These are phyloP conservation scores for Gossypium longicalyx DNA, from an alignment of 345 rosid genomes.

Conservation along the genomic window DNA sequence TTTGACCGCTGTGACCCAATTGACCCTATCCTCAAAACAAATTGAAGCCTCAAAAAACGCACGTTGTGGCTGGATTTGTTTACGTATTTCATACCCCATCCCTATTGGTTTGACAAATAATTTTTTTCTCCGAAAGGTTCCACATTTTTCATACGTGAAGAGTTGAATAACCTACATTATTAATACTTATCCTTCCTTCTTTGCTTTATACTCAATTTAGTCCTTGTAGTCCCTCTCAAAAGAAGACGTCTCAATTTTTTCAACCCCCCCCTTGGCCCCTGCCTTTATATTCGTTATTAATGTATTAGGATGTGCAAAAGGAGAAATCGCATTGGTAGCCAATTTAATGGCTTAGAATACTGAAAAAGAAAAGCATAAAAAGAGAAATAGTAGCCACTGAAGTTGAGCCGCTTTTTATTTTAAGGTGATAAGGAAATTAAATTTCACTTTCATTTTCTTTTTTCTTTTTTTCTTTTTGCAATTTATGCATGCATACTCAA, in stretches of 20 bases:
- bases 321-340: too few species aligned
- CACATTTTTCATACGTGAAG: neutral
- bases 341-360: too few species aligned
- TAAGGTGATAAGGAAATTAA: neutral
- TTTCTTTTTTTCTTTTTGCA: too few species aligned
- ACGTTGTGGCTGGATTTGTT: neutral
- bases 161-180: neutral
- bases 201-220: neutral
- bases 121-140: neutral
- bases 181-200: neutral
- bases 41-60: neutral
- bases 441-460: neutral
- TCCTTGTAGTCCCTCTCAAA: too few species aligned
- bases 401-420: neutral
- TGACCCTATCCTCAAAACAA: neutral
- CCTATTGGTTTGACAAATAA: too few species aligned
- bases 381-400: neutral
- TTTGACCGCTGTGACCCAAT: constrained; percentile 20
- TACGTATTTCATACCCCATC: neutral
- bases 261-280: too few species aligned
- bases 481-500: too few species aligned
- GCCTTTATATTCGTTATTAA: too few species aligned
- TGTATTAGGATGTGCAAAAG: too few species aligned
- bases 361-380: too few species aligned
- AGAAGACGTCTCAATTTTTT: too few species aligned